Conservation (phyloP, 805 yeast genomes). For the Kregervanrija fluxuum region DNA sequence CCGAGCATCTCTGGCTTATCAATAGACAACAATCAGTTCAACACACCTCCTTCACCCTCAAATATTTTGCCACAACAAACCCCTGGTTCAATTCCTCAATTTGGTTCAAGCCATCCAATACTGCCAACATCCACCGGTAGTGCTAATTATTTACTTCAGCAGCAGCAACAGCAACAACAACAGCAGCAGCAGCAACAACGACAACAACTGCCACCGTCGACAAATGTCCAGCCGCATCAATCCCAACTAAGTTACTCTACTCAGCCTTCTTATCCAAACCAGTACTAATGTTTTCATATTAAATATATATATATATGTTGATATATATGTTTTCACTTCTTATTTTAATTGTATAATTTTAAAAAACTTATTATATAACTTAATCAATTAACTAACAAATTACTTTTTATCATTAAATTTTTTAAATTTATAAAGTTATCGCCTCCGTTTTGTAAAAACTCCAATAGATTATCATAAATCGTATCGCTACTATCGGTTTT, state of each 20-base stretch:
- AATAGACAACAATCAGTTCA: conserved; percentile 1
- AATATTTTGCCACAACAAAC: neutral
- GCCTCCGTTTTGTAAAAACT: neutral
- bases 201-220: conserved; percentile 1
- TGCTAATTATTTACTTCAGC: neutral
- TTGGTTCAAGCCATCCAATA: neutral
- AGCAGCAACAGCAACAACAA: neutral
- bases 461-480: conserved; percentile 1
- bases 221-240: conserved; percentile 1
- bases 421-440: neutral
- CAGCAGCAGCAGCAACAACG: neutral
- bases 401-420: too few species aligned
- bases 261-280: too few species aligned
- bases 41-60: conserved; percentile 3
- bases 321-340: neutral
- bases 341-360: neutral
- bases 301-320: too few species aligned
- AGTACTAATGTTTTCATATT: too few species aligned
- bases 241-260: neutral
- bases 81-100: neutral
- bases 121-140: too few species aligned
- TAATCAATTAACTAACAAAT: too few species aligned
- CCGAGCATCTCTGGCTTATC: conserved; percentile 10
- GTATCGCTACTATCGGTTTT: neutral
- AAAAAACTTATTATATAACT: too few species aligned